Conservation (phyloP, 2,329 filamentous ascomycete genomes). For the Purpureocillium lavendulum region DNA sequence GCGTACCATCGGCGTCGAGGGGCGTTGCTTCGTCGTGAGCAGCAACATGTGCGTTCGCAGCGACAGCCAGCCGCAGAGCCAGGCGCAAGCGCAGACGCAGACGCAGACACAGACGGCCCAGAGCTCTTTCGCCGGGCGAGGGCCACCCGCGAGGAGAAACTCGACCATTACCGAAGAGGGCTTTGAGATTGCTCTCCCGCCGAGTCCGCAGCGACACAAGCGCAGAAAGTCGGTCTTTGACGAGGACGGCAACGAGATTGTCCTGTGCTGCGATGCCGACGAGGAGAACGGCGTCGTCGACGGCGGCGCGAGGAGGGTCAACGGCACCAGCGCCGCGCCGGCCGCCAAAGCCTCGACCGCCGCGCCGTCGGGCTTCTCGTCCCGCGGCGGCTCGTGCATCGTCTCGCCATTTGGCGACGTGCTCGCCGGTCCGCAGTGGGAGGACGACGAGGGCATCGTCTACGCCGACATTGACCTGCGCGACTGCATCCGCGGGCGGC, state of each 20-base stretch:
- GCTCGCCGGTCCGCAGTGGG: constrained; percentile 75
- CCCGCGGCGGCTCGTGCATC: constrained; percentile 74
- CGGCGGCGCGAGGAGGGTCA: constrained; percentile 5
- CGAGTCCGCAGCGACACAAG: constrained; percentile 5
- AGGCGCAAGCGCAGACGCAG: constrained; percentile 14
- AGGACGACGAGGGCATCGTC: constrained; percentile 60
- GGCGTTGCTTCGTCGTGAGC: constrained; percentile 76
- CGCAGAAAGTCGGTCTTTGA: constrained; percentile 36
- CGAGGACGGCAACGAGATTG: constrained; percentile 48
- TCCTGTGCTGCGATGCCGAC: constrained; percentile 26
- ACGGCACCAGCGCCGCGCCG: background rate
- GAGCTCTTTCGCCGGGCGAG: too few relatives aligned
- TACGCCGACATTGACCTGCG: constrained; percentile 75
- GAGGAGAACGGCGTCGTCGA: constrained; percentile 9
- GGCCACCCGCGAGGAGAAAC: constrained; percentile 9
- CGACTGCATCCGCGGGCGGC: constrained; percentile 71
- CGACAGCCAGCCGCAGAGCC: background rate
- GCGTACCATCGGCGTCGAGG: constrained; percentile 73
- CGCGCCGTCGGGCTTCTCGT: too few relatives aligned
- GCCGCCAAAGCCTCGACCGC: constrained; percentile 2
- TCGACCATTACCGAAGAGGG: constrained; percentile 38
- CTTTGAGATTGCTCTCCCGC: constrained; percentile 36
- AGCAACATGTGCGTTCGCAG: constrained; percentile 67
- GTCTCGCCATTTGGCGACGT: constrained; percentile 73
- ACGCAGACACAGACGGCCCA: too few relatives aligned